Conservation (phyloP, 768 basidiomycete species). For the Mrakia gelida region DNA sequence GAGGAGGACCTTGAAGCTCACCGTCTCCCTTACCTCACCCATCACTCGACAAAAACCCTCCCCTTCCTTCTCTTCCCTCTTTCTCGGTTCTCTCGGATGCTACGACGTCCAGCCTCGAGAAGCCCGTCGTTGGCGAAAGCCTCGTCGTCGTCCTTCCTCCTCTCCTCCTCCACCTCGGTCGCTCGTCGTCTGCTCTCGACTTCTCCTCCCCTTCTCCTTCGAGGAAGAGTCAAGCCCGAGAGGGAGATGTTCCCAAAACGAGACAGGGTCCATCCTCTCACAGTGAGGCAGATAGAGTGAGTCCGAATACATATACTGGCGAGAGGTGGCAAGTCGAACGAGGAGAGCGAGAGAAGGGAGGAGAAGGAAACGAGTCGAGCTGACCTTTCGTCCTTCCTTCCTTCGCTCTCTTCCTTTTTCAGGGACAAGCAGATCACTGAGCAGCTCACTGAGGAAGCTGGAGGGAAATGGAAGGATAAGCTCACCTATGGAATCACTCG, state of each 20-base stretch:
- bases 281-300: slow-evolving; percentile 3
- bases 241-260: background rate
- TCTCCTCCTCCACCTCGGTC: too few relatives aligned
- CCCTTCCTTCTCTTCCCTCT: too few relatives aligned
- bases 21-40: background rate
- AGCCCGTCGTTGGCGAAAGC: background rate
- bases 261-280: background rate
- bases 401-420: background rate
- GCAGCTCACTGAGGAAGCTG: background rate
- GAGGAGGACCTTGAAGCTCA: background rate
- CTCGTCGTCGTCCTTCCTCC: background rate
- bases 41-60: background rate
- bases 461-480: slow-evolving; percentile 6
- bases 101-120: background rate
- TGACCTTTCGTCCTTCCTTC: background rate
- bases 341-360: background rate
- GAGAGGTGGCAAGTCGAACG: background rate
- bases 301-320: background rate
- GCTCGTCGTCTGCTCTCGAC: background rate
- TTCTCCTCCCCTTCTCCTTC: background rate
- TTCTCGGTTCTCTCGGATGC: background rate
- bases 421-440: slow-evolving; percentile 14
- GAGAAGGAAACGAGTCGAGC: background rate
- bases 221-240: background rate
- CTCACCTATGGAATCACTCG: slow-evolving; percentile 9